Conservation (phyloP, 805 yeast species). For the Zygoascus bituminiphila region DNA sequence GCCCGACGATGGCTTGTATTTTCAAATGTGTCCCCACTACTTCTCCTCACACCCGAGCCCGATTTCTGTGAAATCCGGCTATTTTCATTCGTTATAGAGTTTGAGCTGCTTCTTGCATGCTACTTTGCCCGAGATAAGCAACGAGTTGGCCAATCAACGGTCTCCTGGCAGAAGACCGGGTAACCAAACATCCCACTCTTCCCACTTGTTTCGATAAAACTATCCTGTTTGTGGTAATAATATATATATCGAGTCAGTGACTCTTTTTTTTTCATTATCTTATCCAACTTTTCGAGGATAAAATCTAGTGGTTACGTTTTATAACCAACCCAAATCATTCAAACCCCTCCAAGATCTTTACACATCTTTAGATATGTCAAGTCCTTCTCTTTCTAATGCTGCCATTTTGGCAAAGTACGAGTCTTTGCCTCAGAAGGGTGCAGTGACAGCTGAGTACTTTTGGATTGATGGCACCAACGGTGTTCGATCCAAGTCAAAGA, state of each 20-base stretch:
- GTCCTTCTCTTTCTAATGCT: conserved; percentile 43
- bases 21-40: no score
- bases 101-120: no score
- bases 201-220: not conserved
- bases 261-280: not conserved
- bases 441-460: conserved; percentile 88
- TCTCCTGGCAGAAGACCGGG: not conserved
- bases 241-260: not conserved
- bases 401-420: conserved; percentile 72
- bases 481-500: conserved; percentile 90
- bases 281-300: no score
- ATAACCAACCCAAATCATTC: not conserved
- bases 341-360: not conserved
- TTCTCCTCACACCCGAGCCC: no score
- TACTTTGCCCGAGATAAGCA: not conserved
- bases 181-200: no score
- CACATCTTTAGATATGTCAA: conserved; percentile 9
- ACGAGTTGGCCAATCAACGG: not conserved
- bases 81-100: no score
- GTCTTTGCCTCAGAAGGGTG: conserved; percentile 77
- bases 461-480: conserved; percentile 95
- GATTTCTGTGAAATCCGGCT: no score
- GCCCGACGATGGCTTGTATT: no score
- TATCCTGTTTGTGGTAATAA: not conserved
- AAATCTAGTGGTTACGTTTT: no score